Evolutionary conservation across 768 basidiomycete genomes (phyloP).

Genomic region (Termitomyces heimii): DNA sequence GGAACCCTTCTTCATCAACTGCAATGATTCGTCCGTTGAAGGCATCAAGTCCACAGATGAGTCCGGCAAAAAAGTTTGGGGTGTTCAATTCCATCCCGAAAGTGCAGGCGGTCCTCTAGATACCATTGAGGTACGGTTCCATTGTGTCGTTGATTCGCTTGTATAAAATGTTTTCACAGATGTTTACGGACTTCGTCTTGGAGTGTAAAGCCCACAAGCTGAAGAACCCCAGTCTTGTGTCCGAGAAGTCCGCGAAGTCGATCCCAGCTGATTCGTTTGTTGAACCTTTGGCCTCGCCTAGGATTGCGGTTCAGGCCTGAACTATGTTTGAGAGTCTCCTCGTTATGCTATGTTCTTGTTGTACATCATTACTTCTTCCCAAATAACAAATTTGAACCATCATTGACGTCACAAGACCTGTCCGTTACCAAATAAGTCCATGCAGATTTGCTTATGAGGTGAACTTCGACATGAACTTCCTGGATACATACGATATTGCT

Average conservation of each 20-base stretch:
- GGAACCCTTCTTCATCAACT: conserved; percentile 99
- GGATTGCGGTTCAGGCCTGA: conserved; percentile 12
- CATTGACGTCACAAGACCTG: neutral
- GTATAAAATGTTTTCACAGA: conserved; percentile 35
- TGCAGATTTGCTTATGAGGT: neutral
- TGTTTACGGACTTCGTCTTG: conserved; percentile 89
- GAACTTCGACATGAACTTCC: conserved; percentile 54
- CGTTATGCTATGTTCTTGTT: conserved; percentile 1
- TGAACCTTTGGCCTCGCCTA: conserved; percentile 3
- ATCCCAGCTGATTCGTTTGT: conserved; percentile 1
- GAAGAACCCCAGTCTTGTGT: conserved; percentile 15
- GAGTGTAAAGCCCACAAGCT: conserved; percentile 67
- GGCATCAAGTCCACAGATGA: conserved; percentile 93
- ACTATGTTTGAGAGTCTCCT: conserved; percentile 2
- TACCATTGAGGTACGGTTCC: conserved; percentile 78
- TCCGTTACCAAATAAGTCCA: neutral
- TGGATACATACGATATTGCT: conserved; percentile 62
- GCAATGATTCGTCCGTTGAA: conserved; percentile 98
- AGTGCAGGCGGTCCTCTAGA: conserved; percentile 97
- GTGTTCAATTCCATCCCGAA: conserved; percentile 99
- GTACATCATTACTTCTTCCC: conserved; percentile 5
- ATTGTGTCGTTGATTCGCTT: neutral
- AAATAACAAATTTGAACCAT: neutral
- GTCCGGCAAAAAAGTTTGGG: conserved; percentile 92
- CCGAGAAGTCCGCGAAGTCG: neutral